Base-by-base conservation (phyloP, 192 early-diverging fungal species). In the Backusella macrospora region DNA sequence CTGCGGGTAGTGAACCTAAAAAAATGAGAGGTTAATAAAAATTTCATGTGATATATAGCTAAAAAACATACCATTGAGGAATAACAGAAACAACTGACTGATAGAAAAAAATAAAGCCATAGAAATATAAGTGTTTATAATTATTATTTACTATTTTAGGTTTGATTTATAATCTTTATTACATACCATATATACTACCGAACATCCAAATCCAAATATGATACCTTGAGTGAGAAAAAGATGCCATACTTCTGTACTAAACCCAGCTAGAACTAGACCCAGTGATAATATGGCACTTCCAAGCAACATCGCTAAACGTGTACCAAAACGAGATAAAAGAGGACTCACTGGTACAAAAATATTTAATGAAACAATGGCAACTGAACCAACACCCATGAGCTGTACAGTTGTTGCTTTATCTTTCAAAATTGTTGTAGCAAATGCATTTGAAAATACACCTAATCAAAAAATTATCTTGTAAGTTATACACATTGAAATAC, bases 211-310 rank as follows among this genome's bases (percentile, higher is more conserved):
- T 12, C 88, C 89, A 59, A 83, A 88, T 13, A 90, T 63, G 37
- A 89, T 76, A 5, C 89, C 89, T 77, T 90, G 88, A n/a, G 84
- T 86, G 16, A 90, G 71, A 52, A 87, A 79, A 29, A 90, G 71
- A 34, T 89, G 89, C 88, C 88, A 90, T 10, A 86, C 79, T 86
- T 90, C 64, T 10, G 40, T 65, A 44, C 69, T 75, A 26, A 75
- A 75, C 6, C 73, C 68, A 46, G 78, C 69, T 15, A 79, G 45
- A 43, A 79, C 72, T 13, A 79, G 34, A 48, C 78, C 73, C 21
- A 79, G 70, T 0, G 73, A 71, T n/a, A 74, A 37, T 0, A 71
- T 8, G 34, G 67, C 40, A 23, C 62, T 75, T 10, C 78, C 78
- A 67, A 74, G 29, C 1, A 48, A 14, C 68, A 79, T 74, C n/a